Evolutionary conservation across 2,329 filamentous ascomycete species (phyloP).

Genomic region (Pochonia chlamydosporia): DNA sequence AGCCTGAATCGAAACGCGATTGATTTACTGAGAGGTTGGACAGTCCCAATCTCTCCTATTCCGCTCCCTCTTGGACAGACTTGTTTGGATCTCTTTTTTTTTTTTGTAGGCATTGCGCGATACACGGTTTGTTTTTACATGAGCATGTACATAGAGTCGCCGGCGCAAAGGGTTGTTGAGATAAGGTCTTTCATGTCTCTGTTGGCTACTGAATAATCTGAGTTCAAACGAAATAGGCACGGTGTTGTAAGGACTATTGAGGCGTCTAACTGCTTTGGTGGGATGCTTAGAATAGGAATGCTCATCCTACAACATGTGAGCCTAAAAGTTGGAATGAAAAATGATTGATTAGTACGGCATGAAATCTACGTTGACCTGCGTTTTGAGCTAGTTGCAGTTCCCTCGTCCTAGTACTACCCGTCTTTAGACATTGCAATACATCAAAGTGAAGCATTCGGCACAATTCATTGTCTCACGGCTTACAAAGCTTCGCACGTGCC

Average conservation of each 20-base stretch:
- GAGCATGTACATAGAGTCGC: conserved; percentile 7
- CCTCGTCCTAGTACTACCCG: no score
- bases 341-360: background rate
- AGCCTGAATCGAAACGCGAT: background rate
- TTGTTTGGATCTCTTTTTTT: background rate
- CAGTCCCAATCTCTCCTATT: no score
- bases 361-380: background rate
- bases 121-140: background rate
- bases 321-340: background rate
- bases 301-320: background rate
- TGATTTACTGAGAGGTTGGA: no score
- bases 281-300: background rate
- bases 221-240: background rate
- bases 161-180: background rate
- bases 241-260: background rate
- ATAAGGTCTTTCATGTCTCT: background rate
- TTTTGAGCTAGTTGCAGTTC: no score
- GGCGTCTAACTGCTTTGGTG: background rate
- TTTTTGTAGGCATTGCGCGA: background rate
- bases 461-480: no score
- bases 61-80: background rate
- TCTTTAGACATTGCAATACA: no score
- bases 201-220: background rate
- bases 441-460: no score
- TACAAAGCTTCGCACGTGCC: conserved; percentile 15